Base-by-base conservation (phyloP, 345 rosid genomes). In the Pelargonium nanum region DNA sequence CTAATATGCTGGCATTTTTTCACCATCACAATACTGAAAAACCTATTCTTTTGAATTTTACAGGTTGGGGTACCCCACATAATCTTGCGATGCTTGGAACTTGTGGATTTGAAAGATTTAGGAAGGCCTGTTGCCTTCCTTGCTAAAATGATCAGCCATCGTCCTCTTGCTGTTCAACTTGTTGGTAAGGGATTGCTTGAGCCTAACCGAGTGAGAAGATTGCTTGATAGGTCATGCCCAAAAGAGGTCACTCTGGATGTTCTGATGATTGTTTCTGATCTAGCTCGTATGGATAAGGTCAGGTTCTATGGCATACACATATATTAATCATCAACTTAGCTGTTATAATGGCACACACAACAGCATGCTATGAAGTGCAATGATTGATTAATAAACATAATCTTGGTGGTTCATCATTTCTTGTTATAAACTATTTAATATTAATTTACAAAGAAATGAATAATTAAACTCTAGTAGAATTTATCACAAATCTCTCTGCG, bases 261-360 rank as follows among this genome's bases (percentile, higher is more conserved):
- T 62, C 56, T 93, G 86, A 93, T 87, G 96, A 89, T 89, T 52
- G 71, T 89, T 62, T 93, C 97, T 65, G 99, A 93, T 79, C 78
- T 87, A 56, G 89, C 97, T 25, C 89, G 96, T 20, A 87, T 87
- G 99, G 90, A 93, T 72, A 81, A 89, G 89, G 99, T 92, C 61
- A 77, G 81, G 16, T 65, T 77, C 57, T 59, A 6, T 40, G 48
- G 48, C 48, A 12, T 60, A 45, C 34, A 55, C 56, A 25, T 50
- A 55, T 55, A 10, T 24, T 23, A 59, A 64, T 19, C 1, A 22
- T 15, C 16, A 24, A 53, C 56, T 25, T 54, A 1, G 57, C 32
- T 10, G 59, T 53, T 19, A 19, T 54, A n/a, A n/a, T n/a, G n/a
- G n/a, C n/a, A n/a, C n/a, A n/a, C n/a, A n/a, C n/a, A n/a, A n/a